Evolutionary conservation across 2,329 filamentous ascomycete genomes (phyloP).

Genomic region (Microdochium trichocladiopsis): DNA sequence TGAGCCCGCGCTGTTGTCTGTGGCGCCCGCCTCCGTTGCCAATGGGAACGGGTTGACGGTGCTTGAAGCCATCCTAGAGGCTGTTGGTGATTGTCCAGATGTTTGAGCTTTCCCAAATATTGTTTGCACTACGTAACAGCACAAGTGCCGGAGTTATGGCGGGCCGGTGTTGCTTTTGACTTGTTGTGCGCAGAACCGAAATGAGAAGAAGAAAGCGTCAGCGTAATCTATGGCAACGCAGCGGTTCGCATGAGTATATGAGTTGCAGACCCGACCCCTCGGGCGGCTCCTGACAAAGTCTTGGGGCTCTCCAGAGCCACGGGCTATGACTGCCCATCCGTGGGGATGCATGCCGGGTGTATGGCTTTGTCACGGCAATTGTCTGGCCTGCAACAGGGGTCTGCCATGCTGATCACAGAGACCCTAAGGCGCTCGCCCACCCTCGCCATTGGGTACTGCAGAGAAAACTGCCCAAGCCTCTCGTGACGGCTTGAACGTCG

Average conservation of each 20-base stretch:
- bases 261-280: neutral
- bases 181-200: neutral
- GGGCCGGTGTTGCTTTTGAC: neutral
- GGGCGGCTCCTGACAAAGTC: neutral
- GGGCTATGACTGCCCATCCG: neutral
- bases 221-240: neutral
- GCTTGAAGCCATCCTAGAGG: constrained; percentile 27
- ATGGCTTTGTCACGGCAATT: neutral
- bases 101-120: neutral
- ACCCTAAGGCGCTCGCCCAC: neutral
- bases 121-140: too few relatives aligned
- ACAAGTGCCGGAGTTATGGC: neutral
- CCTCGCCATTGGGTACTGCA: neutral
- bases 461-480: neutral
- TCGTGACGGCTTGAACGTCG: neutral
- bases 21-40: constrained; percentile 29
- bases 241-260: neutral
- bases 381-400: neutral
- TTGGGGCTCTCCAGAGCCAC: neutral
- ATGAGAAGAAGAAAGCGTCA: neutral
- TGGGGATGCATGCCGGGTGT: neutral
- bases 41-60: constrained; percentile 32
- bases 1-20: constrained; percentile 23
- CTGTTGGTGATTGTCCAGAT: neutral
- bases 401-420: neutral